phyloP scores from a whole-genome alignment of 345 rosid genomes.

The Odontarrhena argentea region DNA sequence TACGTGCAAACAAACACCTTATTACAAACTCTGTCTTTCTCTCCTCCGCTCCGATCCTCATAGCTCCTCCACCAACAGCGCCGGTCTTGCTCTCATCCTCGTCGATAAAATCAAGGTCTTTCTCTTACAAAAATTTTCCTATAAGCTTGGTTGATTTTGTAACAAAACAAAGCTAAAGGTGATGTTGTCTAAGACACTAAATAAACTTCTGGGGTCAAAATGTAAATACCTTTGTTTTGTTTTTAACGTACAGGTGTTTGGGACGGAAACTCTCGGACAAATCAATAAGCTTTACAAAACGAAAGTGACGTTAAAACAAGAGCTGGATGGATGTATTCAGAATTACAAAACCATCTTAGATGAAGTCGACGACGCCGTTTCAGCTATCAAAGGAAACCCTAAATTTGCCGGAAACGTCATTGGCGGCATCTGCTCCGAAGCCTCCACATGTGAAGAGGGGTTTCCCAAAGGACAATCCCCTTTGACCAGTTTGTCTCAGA shows the following conservation, averaged over 20 bases:
- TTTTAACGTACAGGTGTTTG: slow-evolving; percentile 1
- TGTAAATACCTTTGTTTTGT: not conserved
- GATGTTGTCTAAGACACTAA: not conserved
- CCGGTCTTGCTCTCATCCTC: slow-evolving; percentile 41
- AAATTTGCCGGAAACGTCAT: slow-evolving; percentile 40
- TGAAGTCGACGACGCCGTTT: slow-evolving; percentile 36
- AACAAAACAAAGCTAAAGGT: not conserved
- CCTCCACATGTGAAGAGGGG: slow-evolving; percentile 33
- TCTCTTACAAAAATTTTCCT: not conserved
- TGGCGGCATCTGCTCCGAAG: slow-evolving; percentile 40
- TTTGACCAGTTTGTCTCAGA: slow-evolving; percentile 35
- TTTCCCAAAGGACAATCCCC: slow-evolving; percentile 35
- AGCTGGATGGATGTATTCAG: slow-evolving; percentile 41
- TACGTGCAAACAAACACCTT: slow-evolving; percentile 45
- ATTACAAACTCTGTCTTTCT: slow-evolving; percentile 38
- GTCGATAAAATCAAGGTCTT: slow-evolving; percentile 36
- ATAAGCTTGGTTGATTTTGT: not conserved
- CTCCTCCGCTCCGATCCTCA: slow-evolving; percentile 43
- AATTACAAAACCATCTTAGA: slow-evolving; percentile 45
- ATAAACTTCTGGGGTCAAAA: not conserved
- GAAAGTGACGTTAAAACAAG: slow-evolving; percentile 36
- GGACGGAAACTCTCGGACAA: slow-evolving; percentile 9
- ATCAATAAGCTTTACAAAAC: slow-evolving; percentile 34
- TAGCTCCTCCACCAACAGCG: slow-evolving; percentile 40
- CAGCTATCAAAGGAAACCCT: slow-evolving; percentile 42